phyloP scores from a whole-genome alignment of 2,329 filamentous ascomycete genomes.

The Lasiodiplodia sp. region DNA sequence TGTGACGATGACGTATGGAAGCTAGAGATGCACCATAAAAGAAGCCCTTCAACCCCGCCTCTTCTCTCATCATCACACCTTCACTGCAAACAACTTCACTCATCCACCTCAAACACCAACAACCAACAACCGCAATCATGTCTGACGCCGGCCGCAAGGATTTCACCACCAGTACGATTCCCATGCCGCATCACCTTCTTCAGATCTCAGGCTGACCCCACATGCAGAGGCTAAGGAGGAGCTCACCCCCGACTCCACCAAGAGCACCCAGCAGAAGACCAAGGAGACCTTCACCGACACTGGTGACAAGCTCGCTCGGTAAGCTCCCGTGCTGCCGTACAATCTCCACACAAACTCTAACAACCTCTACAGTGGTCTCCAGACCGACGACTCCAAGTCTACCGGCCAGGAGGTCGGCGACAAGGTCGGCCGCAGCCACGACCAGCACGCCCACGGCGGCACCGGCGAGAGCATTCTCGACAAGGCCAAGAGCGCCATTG shows the following conservation, averaged over 20 bases:
- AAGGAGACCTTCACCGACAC: slow-evolving; percentile 64
- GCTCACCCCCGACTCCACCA: slow-evolving; percentile 65
- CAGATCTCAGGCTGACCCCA: slow-evolving; percentile 34
- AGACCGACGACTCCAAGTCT: slow-evolving; percentile 64
- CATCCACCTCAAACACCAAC: slow-evolving; percentile 37
- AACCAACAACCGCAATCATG: slow-evolving; percentile 59
- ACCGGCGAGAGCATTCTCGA: slow-evolving; percentile 51
- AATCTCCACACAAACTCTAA: slow-evolving; percentile 34
- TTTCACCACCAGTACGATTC: slow-evolving; percentile 56
- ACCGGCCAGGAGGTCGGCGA: slow-evolving; percentile 57
- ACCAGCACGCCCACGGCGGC: slow-evolving; percentile 47
- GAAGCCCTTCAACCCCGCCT: neutral
- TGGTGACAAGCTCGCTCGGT: slow-evolving; percentile 63
- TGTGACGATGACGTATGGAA: slow-evolving; percentile 19
- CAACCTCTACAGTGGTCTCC: slow-evolving; percentile 47
- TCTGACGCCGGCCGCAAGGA: slow-evolving; percentile 70
- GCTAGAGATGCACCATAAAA: slow-evolving; percentile 13
- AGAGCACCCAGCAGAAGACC: slow-evolving; percentile 67
- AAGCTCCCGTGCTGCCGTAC: slow-evolving; percentile 32
- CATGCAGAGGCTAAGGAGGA: slow-evolving; percentile 62
- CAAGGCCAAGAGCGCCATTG: slow-evolving; percentile 58
- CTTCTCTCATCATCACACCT: slow-evolving; percentile 31
- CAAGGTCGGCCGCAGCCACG: slow-evolving; percentile 49
- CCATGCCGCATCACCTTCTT: neutral
- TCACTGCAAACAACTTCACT: slow-evolving; percentile 28